Conservation (phyloP, 192 early-diverging fungal genomes). For the Coemansia sp. region DNA sequence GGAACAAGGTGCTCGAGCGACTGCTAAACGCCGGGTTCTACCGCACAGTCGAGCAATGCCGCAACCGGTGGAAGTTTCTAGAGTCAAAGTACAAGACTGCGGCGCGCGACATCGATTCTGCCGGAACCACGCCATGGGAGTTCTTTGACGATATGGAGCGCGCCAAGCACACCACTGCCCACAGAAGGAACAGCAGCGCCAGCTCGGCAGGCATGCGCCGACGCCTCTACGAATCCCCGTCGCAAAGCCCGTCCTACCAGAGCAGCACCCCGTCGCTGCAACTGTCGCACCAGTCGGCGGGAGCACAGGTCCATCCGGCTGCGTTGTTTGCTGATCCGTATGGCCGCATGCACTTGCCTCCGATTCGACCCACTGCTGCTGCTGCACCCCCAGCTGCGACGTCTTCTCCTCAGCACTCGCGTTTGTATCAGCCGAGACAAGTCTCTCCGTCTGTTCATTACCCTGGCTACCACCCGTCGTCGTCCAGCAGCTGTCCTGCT, state of each 20-base stretch:
- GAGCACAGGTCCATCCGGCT: not conserved
- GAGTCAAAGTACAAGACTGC: conserved; percentile 50
- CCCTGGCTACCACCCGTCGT: not conserved
- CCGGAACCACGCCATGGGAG: conserved; percentile 40
- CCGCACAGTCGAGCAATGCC: conserved; percentile 53
- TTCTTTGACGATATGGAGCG: conserved; percentile 46
- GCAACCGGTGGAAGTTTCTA: conserved; percentile 54
- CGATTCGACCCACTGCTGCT: conserved; percentile 22
- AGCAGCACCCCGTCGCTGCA: not conserved
- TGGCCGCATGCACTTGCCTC: conserved; percentile 39
- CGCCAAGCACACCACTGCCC: conserved; percentile 31
- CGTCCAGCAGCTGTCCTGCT: not conserved
- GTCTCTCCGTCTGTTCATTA: not conserved
- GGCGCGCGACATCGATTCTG: conserved; percentile 10
- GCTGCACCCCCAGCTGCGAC: not conserved
- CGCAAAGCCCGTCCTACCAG: conserved; percentile 1
- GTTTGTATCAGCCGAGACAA: not conserved
- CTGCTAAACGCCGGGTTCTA: conserved; percentile 44
- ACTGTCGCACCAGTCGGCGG: not conserved
- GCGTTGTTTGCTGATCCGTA: conserved; percentile 31
- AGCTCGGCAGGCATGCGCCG: not conserved
- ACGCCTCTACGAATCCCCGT: not conserved
- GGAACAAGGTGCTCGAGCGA: conserved; percentile 52
- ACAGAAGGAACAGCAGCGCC: conserved; percentile 11
- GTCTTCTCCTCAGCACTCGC: not conserved